Percentiles rank a stretch among this genome's conserved stretches.
phyloP scores from a whole-genome alignment of 495 filamentous ascomycete genomes.

The Cairneyella variabilis region DNA sequence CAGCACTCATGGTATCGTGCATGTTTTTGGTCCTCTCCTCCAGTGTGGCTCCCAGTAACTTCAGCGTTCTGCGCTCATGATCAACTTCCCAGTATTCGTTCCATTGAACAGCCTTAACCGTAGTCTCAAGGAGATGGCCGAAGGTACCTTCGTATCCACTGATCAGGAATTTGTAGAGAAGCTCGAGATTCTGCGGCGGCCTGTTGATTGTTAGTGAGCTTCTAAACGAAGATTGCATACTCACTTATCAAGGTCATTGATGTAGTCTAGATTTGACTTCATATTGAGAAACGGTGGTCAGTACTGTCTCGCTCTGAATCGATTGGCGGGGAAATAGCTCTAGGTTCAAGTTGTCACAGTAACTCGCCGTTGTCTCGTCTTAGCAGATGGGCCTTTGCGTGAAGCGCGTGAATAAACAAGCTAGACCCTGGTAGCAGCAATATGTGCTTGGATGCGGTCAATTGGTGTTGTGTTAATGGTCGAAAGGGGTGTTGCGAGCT shows the following conservation, averaged over 20 bases:
- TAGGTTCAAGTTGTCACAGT: too few relatives aligned
- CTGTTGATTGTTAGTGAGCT: background rate
- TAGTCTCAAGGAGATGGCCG: background rate
- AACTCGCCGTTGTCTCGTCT: too few relatives aligned
- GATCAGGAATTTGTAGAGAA: conserved; percentile 1
- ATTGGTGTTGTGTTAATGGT: too few relatives aligned
- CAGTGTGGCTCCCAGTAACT: background rate
- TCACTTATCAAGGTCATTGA: background rate
- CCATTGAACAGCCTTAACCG: background rate
- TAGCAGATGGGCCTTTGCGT: too few relatives aligned
- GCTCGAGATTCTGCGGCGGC: background rate
- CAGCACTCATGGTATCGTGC: background rate
- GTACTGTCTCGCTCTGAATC: too few relatives aligned
- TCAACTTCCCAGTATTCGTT: background rate
- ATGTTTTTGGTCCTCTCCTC: conserved; percentile 2
- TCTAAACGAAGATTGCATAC: background rate
- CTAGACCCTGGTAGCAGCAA: too few relatives aligned
- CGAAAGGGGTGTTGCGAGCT: too few relatives aligned
- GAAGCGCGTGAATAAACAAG: too few relatives aligned
- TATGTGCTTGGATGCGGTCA: too few relatives aligned
- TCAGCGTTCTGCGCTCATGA: conserved; percentile 1
- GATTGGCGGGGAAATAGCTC: too few relatives aligned
- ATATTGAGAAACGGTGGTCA: too few relatives aligned
- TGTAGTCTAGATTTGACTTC: conserved; percentile 2
- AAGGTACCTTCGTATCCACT: conserved; percentile 1